phyloP scores from a whole-genome alignment of 257 asterid genomes.

The Solanum commersonii region DNA sequence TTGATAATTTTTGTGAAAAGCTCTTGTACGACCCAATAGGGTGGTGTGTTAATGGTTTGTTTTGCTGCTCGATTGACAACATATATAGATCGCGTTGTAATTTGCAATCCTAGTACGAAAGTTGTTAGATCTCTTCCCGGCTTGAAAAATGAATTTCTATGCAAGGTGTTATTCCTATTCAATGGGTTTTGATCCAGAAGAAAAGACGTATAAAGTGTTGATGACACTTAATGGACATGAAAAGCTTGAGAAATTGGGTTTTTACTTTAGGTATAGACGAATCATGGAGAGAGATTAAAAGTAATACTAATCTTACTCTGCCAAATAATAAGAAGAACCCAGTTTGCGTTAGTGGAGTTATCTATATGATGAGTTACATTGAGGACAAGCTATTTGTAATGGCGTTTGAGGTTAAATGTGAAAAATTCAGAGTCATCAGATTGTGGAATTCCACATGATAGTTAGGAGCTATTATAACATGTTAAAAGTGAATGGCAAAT shows the following conservation, averaged over 20 bases:
- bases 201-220: background rate
- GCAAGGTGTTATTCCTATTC: background rate
- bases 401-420: background rate
- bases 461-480: too few relatives aligned
- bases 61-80: background rate
- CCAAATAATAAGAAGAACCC: too few relatives aligned
- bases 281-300: background rate
- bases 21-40: background rate
- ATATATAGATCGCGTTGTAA: background rate
- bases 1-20: background rate
- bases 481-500: too few relatives aligned
- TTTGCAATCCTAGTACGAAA: background rate
- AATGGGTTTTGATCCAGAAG: background rate
- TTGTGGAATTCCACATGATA: background rate
- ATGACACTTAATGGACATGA: background rate
- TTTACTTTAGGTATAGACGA: background rate
- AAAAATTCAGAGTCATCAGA: background rate
- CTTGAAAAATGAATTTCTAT: background rate
- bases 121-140: background rate
- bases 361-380: background rate
- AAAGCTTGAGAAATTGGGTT: background rate
- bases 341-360: background rate
- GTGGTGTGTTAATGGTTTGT: background rate
- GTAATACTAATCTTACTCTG: background rate
- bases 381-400: background rate